Percentiles rank a stretch among this genome's conserved stretches.
Conservation (phyloP, 2,329 filamentous ascomycete species). For the Escovopsis sp. region DNA sequence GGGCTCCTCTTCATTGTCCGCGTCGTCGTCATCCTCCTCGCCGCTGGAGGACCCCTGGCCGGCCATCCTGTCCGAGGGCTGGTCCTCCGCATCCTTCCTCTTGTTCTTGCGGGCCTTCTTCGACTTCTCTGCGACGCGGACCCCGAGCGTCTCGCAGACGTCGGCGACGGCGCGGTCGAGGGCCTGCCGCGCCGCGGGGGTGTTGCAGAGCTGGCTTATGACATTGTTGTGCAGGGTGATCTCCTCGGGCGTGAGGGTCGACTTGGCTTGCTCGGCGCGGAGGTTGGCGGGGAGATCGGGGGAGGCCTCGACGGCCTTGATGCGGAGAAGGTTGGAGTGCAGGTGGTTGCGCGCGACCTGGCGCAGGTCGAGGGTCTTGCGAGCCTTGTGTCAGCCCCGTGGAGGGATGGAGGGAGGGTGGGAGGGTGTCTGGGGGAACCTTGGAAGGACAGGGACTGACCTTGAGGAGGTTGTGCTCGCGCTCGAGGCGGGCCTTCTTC, state of each 20-base stretch:
- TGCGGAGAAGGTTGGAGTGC: conserved; percentile 36
- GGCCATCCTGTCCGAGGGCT: conserved; percentile 12
- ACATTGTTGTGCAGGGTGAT: conserved; percentile 40
- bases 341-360: conserved; percentile 43
- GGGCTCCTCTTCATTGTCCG: too few species aligned
- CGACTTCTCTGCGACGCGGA: conserved; percentile 29
- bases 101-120: conserved; percentile 17
- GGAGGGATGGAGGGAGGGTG: too few species aligned
- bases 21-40: neutral
- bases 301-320: conserved; percentile 37
- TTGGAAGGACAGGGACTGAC: too few species aligned
- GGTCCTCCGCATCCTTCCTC: conserved; percentile 17
- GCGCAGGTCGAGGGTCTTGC: conserved; percentile 38
- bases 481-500: conserved; percentile 45
- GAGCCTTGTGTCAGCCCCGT: too few species aligned
- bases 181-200: conserved; percentile 33
- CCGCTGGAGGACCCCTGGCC: neutral
- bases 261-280: conserved; percentile 31
- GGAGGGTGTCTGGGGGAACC: too few species aligned
- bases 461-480: conserved; percentile 43
- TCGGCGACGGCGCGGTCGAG: conserved; percentile 33
- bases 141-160: conserved; percentile 33
- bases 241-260: conserved; percentile 37
- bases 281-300: conserved; percentile 35
- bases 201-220: conserved; percentile 41